phyloP scores from a whole-genome alignment of 176 grass and related monocot genomes.

The Triticum monococcum region DNA sequence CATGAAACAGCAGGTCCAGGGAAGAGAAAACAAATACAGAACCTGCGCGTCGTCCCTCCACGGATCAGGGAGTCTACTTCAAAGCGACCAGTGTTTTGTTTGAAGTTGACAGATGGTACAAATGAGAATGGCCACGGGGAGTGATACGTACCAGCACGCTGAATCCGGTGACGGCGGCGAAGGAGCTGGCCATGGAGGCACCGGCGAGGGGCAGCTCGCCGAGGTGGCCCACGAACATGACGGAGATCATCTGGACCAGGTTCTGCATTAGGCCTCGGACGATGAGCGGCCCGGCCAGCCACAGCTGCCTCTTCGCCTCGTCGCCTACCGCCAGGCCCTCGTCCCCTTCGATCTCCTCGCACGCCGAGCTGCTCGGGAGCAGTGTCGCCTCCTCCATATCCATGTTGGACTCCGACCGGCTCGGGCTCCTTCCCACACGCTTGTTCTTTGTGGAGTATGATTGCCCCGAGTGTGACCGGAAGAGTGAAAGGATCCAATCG shows the following conservation, averaged over 20 bases:
- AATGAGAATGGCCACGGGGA: not conserved
- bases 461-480: too few species aligned
- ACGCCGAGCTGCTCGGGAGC: not conserved
- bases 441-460: too few species aligned
- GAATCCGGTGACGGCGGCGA: slow-evolving; percentile 9
- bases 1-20: too few species aligned
- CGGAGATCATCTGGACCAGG: slow-evolving; percentile 30
- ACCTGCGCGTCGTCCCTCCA: too few species aligned
- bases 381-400: slow-evolving; percentile 11
- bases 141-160: slow-evolving; percentile 1
- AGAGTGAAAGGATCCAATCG: too few species aligned
- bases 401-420: not conserved
- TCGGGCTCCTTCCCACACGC: not conserved
- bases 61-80: too few species aligned
- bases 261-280: not conserved
- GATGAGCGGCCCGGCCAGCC: slow-evolving; percentile 36
- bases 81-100: too few species aligned
- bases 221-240: slow-evolving; percentile 40
- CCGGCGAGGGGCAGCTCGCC: slow-evolving; percentile 28
- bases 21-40: too few species aligned
- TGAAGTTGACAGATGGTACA: not conserved
- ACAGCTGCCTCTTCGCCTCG: slow-evolving; percentile 23
- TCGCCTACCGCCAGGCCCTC: not conserved
- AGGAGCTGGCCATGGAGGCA: slow-evolving; percentile 25
- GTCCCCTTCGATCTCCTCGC: not conserved